Evolutionary conservation across 1,284 basidiomycete species (phyloP).

Genomic region (Phellopilus nigrolimitatus): DNA sequence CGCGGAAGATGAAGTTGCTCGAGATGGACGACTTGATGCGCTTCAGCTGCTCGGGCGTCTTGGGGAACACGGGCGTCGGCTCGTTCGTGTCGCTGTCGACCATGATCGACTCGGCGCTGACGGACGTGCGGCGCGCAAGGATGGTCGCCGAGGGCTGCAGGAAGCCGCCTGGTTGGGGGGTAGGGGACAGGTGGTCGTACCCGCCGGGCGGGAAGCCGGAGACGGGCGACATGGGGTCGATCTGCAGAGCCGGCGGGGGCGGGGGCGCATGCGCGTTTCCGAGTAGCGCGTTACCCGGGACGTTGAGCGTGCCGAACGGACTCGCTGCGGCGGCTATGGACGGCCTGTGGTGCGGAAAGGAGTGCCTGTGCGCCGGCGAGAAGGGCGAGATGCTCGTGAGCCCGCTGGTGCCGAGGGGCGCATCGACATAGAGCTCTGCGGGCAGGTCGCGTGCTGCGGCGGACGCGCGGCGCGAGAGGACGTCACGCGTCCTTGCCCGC

Average conservation of each 20-base stretch:
- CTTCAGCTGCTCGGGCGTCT: constrained; percentile 79
- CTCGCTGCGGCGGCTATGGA: constrained; percentile 50
- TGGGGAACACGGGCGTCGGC: constrained; percentile 72
- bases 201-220: constrained; percentile 51
- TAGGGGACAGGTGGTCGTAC: constrained; percentile 36
- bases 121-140: constrained; percentile 87
- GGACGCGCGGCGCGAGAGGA: constrained; percentile 45
- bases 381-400: constrained; percentile 44
- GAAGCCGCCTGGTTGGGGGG: constrained; percentile 49
- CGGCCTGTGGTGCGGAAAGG: constrained; percentile 39
- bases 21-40: constrained; percentile 86
- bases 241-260: constrained; percentile 49
- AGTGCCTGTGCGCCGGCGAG: constrained; percentile 32
- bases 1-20: constrained; percentile 92
- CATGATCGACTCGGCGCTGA: constrained; percentile 95
- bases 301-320: constrained; percentile 72
- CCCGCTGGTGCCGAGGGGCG: constrained; percentile 36
- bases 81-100: constrained; percentile 68
- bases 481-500: constrained; percentile 63
- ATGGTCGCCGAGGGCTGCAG: constrained; percentile 70
- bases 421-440: constrained; percentile 55
- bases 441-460: constrained; percentile 49
- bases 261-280: constrained; percentile 36
- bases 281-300: constrained; percentile 71
- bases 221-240: constrained; percentile 57